Evolutionary conservation across 176 grass and related monocot species (phyloP).

Genomic region (Rhynchospora pubera): DNA sequence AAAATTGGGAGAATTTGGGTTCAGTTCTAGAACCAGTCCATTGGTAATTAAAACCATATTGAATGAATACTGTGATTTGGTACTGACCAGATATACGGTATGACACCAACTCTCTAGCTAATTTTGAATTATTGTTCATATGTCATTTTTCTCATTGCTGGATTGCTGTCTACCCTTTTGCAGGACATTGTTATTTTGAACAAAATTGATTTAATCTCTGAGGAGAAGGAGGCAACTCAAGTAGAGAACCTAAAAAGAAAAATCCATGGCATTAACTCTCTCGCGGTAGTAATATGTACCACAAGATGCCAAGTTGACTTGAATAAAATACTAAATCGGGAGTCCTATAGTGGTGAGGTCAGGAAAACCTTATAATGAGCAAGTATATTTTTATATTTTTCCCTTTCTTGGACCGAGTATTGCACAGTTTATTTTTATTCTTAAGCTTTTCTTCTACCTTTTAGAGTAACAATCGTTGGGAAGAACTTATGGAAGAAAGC

Average conservation of each 20-base stretch:
- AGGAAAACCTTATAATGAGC: slow-evolving; percentile 26
- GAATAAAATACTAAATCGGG: slow-evolving; percentile 64
- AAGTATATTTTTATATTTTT: neutral
- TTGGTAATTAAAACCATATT: neutral
- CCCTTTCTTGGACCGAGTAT: neutral
- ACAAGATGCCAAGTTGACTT: slow-evolving; percentile 81
- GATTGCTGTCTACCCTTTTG: slow-evolving; percentile 2
- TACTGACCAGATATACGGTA: neutral
- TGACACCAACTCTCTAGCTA: neutral
- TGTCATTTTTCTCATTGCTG: neutral
- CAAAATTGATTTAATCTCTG: slow-evolving; percentile 79
- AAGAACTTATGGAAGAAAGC: slow-evolving; percentile 73
- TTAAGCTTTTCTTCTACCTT: neutral
- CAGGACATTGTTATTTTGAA: slow-evolving; percentile 97
- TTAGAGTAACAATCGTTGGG: slow-evolving; percentile 62
- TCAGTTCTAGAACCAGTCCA: neutral
- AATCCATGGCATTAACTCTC: slow-evolving; percentile 62
- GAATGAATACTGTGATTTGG: neutral
- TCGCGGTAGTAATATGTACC: slow-evolving; percentile 64
- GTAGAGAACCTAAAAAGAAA: slow-evolving; percentile 71
- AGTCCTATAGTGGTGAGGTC: slow-evolving; percentile 75
- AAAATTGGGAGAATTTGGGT: neutral
- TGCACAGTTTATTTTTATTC: neutral
- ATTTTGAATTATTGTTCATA: neutral
- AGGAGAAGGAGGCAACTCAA: slow-evolving; percentile 24